Evolutionary conservation across 345 rosid species (phyloP), one percentile per base, ranked within the genome.

Genomic region (Gossypium rotundifolium): DNA sequence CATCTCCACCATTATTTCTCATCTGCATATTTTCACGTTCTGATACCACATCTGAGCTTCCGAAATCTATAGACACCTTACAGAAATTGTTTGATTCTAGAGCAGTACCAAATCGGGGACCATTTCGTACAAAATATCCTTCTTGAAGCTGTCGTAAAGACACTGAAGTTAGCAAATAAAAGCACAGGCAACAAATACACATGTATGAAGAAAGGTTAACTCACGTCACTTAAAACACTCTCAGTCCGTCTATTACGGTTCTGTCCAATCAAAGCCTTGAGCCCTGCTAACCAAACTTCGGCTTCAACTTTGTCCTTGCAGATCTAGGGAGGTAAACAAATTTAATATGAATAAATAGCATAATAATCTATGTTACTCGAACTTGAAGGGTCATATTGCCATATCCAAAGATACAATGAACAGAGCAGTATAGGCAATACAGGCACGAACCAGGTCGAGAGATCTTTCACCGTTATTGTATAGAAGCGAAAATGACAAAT

Each of bases 251-350:
- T 90, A 58, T 70, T 81, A 72, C 66, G 85, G 59, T 80, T 81
- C 74, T 76, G 83, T 72, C 90, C 84, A 20, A 86, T 87, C 80
- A 95, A 77, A 62, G 88, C 80, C 81, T 88, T 90, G n/a, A 95
- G 93, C 65, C 89, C 93, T 13, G 88, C 78, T 78, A 95, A 83
- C 99, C 99, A 95, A 70, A 90, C 91, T 86, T 93, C 94, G 29
- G 88, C 86, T 87, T 95, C 98, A 79, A 84, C 88, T 81, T 95
- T 88, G 83, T 95, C 99, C 84, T 95, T 95, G 89, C 98, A 95
- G 75, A 95, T 95, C 98, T 95, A 83, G 72, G 44, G 74, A 77
- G 73, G 71, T 53, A 73, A 72, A 44, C 42, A 80, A 45, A 13
- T 29, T 18, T 45, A 79, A 53, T 27, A 72, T 33, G 33, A 70